Conservation (phyloP, 345 rosid genomes). For the Heritiera fomes region DNA sequence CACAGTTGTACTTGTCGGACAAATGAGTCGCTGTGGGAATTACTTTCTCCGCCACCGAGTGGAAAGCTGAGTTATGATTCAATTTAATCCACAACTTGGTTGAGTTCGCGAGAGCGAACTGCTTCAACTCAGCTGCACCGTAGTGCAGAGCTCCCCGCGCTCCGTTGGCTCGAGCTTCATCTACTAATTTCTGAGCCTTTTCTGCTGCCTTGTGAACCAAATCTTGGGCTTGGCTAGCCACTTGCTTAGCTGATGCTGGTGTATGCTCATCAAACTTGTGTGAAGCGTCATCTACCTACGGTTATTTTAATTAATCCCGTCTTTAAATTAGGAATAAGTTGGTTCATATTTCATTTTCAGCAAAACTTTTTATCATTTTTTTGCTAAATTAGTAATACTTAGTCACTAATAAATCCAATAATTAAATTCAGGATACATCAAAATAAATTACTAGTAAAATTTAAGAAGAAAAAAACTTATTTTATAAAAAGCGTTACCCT, state of each 20-base stretch:
- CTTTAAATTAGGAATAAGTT: neutral
- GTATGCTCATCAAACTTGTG: conserved; percentile 68
- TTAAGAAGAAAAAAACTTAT: too few species aligned
- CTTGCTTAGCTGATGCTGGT: conserved; percentile 61
- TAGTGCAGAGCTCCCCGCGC: conserved; percentile 52
- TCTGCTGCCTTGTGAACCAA: conserved; percentile 44
- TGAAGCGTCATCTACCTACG: conserved; percentile 67
- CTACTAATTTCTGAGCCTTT: conserved; percentile 52
- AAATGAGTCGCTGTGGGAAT: conserved; percentile 58
- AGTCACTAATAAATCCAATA: neutral
- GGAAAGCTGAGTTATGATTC: conserved; percentile 46
- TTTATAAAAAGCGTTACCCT: conserved; percentile 47
- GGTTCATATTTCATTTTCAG: neutral
- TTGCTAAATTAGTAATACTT: too few species aligned
- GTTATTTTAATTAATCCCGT: neutral
- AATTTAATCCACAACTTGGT: conserved; percentile 58
- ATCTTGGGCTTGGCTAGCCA: conserved; percentile 39
- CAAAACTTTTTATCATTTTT: neutral
- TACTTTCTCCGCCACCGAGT: conserved; percentile 44
- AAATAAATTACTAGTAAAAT: too few species aligned
- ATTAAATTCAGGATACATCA: neutral
- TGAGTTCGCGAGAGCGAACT: conserved; percentile 44
- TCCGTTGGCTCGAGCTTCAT: conserved; percentile 60
- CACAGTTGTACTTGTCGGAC: conserved; percentile 55
- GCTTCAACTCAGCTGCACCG: conserved; percentile 54